Base-by-base conservation (phyloP, 2,329 filamentous ascomycete species). In the Scortechinia acanthostroma region DNA sequence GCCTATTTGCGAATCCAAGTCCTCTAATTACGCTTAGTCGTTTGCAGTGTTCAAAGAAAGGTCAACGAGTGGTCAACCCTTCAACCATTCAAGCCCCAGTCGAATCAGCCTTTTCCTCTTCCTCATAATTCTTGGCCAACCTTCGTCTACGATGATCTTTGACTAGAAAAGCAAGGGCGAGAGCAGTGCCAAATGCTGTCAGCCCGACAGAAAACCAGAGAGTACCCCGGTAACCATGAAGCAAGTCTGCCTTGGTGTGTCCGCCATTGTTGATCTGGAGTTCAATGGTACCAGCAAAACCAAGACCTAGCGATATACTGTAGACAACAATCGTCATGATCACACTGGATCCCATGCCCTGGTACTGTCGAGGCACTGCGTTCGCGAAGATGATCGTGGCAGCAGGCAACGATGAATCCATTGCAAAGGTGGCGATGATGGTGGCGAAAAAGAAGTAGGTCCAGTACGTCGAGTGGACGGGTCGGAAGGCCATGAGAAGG, bases 381-480 rank as follows among this genome's bases (percentile, higher is more conserved):
- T 40, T 40, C 6, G 13, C 20, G 6, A 40, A 17, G 10, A 40
- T 10, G 6, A 40, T 19, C 6, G 35, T 40, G 10, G 13, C 35
- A 19, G 35, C 35, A 10, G 35, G 35, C 6, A 40, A 40, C 6
- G 13, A 15, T 17, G 20, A 15, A 19, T 25, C 23, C 59, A 61
- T 61, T 10, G 57, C 59, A 56, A 55, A 59, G 2, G 52, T 50
- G 5, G 53, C 60, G 6, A 59, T 49, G 3, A 62, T n/a, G 5
- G 49, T 48, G 6, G 52, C 48, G 13, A 40, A 19, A 19, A 40
- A 40, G 10, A 6, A 13, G 10, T 40, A 6, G 10, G 35, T 17
- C 35, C 35, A 40, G 35, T 40, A 40, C 10, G 17, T 10, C 35
- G 14, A 17, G 10, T 6, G 13, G 17, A 40, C 17, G 6, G 35